Base-by-base conservation (phyloP, 2,329 filamentous ascomycete genomes). In the Metarhizium album region DNA sequence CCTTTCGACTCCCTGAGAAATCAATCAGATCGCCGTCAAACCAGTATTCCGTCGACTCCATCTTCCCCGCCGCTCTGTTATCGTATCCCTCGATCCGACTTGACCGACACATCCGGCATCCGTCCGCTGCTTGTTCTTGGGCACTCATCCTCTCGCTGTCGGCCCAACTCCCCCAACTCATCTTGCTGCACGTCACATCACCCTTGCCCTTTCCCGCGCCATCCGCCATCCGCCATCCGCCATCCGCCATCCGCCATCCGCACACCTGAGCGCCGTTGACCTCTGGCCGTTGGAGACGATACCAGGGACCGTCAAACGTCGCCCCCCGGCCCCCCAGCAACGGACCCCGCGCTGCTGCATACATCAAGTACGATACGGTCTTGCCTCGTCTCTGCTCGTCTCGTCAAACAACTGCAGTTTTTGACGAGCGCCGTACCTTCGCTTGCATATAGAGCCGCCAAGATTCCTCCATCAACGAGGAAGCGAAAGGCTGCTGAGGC, bases 401-500 rank as follows among this genome's bases (percentile, higher is more conserved):
- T n/a, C n/a, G n/a, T n/a, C n/a, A n/a, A n/a, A 24, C 38, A 23
- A 11, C 18, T 7, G 7, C 24, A 5, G 16, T 20, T 14, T 8
- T 43, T 13, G 40, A 43, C 40, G 40, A 43, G 40, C 11, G 3
- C 22, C 16, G 14, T 45, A 31, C 29, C 42, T 29, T 24, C 35
- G 13, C 43, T 47, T 33, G 31, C 22, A 22, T 35, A 22, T 22
- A 23, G 33, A 58, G 53, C 64, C 70, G 70, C 59, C 77, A 82
- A 68, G 63, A 82, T 82, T 81, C 72, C 78, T 70, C 76, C 77
- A 58, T 68, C 65, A 56, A 78, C 75, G 59, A 73, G 75, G 61
- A 82, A 82, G 69, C 75, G 79, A 67, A 82, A 80, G 71, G 78
- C 79, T 70, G 78, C 78, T 77, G 79, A 82, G 78, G 78, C 76